Evolutionary conservation across 495 filamentous ascomycete genomes (phyloP).

Genomic region (Articulospora tetracladia): DNA sequence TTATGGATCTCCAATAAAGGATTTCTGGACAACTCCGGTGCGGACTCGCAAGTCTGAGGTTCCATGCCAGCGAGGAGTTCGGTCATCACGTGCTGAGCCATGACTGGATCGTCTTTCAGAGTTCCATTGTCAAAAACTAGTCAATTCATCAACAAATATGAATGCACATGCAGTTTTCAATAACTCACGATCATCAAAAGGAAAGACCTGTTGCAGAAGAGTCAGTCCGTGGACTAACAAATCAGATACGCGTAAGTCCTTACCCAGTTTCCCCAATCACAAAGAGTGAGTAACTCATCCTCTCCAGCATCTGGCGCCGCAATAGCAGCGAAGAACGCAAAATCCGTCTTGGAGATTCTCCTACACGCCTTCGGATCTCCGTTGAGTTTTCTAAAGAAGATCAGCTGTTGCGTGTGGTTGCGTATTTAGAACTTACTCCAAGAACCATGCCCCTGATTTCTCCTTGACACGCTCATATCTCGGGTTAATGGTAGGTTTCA

Average conservation of each 20-base stretch:
- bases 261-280: slow-evolving; percentile 2
- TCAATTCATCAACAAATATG: neutral
- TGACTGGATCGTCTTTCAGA: neutral
- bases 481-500: neutral
- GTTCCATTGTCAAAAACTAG: neutral
- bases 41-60: neutral
- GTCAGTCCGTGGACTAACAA: neutral
- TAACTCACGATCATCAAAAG: neutral
- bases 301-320: neutral
- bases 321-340: neutral
- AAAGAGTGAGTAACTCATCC: neutral
- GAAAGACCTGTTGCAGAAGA: neutral
- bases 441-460: neutral
- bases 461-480: neutral
- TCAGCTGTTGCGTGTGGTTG: neutral
- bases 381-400: neutral
- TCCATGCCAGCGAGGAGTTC: neutral
- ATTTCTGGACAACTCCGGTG: neutral
- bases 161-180: neutral
- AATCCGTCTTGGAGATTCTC: neutral
- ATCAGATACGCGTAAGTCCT: neutral
- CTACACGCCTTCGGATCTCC: neutral
- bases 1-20: neutral
- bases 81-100: neutral
- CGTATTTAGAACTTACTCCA: neutral